Base-by-base conservation (phyloP, 306 rosid species). In the Pyrus bretschneideri region DNA sequence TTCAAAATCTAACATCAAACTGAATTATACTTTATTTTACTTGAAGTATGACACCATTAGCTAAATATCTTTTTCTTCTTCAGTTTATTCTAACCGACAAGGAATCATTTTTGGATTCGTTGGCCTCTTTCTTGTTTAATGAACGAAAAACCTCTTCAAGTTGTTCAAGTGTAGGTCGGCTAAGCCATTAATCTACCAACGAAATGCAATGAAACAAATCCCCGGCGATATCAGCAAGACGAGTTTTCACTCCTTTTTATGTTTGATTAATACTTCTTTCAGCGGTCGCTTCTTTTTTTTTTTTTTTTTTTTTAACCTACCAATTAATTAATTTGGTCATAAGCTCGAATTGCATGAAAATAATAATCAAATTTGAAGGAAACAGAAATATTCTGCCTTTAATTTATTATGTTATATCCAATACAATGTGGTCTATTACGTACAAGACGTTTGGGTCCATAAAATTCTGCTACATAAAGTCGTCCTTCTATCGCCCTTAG, bases 101-200 rank as follows among this genome's bases (percentile, higher is more conserved):
- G 44, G 23, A 72, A 72, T 71, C 9, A 54, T 35, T 31, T 70
- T 70, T 45, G 76, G 40, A 52, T 72, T 38, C 17, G n/a, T 0
- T 63, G 21, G 17, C 27, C 54, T 42, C 40, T 18, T 22, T 22
- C 30, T 6, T 62, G 30, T n/a, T 23, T 35, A 63, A 49, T 27
- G 71, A 72, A 64, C 31, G 57, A 58, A 65, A n/a, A 67, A n/a
- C 17, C 70, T 51, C 27, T 30, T 51, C 71, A 59, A 30, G 30
- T n/a, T 35, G 79, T 74, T 55, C 67, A 69, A 74, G 46, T 23
- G 54, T 18, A 73, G 31, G 67, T 64, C 72, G 72, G 71, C 77
- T 54, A 33, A 49, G 17, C 13, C 27, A 10, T 18, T 10, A 29
- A 9, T 51, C 29, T n/a, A 7, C 25, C 54, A 21, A 66, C 54